Conservation (phyloP, 305 asterid genomes). For the Solanum hybrid region DNA sequence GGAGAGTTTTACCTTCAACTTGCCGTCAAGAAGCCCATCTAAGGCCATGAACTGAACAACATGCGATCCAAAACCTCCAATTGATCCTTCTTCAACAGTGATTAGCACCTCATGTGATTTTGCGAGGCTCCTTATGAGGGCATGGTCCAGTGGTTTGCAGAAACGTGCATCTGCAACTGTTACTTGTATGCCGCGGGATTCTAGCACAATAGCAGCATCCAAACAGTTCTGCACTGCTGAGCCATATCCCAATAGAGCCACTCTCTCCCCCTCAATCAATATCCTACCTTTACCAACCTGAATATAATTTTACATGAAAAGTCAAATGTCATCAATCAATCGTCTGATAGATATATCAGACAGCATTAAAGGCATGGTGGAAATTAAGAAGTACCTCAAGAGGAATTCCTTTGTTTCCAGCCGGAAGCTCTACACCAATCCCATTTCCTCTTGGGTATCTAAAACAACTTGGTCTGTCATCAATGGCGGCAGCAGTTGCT, state of each 20-base stretch:
- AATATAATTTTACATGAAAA: neutral
- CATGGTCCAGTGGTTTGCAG: slow-evolving; percentile 82
- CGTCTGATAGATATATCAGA: neutral
- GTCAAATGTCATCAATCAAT: neutral
- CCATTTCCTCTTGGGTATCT: slow-evolving; percentile 97
- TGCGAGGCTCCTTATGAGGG: slow-evolving; percentile 72
- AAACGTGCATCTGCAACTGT: slow-evolving; percentile 97
- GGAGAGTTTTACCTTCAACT: slow-evolving; percentile 45
- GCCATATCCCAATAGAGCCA: slow-evolving; percentile 87
- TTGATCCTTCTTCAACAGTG: slow-evolving; percentile 95
- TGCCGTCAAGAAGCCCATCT: slow-evolving; percentile 91
- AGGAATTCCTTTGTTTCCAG: slow-evolving; percentile 79
- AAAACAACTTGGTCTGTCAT: slow-evolving; percentile 87
- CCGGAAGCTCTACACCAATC: slow-evolving; percentile 72
- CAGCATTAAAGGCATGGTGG: neutral
- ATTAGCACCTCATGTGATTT: slow-evolving; percentile 76
- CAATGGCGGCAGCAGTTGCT: slow-evolving; percentile 93
- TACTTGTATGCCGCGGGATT: slow-evolving; percentile 43
- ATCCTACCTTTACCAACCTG: slow-evolving; percentile 84
- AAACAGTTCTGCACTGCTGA: slow-evolving; percentile 83
- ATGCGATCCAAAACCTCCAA: slow-evolving; percentile 94
- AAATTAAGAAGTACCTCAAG: slow-evolving; percentile 46
- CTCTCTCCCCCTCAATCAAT: slow-evolving; percentile 78
- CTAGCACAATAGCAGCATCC: slow-evolving; percentile 71
- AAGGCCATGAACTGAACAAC: slow-evolving; percentile 91